Conservation (phyloP, 1,284 basidiomycete genomes). For the Boletellus sp. region DNA sequence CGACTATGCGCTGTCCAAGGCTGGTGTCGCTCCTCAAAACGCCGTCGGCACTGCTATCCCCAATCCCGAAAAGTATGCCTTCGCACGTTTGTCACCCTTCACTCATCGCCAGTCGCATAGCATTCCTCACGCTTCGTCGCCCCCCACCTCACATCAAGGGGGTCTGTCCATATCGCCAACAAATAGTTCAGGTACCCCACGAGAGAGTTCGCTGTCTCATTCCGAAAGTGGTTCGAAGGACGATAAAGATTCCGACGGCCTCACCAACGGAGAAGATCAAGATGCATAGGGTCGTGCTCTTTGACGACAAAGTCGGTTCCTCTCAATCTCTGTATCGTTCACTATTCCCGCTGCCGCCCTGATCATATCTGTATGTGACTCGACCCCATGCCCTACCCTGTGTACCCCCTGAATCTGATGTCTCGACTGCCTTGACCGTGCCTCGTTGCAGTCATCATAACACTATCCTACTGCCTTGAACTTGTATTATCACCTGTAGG, state of each 20-base stretch:
- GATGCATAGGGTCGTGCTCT: slow-evolving; percentile 38
- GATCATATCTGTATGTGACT: slow-evolving; percentile 22
- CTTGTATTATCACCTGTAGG: slow-evolving; percentile 34
- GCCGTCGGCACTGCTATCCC: slow-evolving; percentile 92
- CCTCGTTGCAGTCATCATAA: slow-evolving; percentile 12
- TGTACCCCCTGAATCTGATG: slow-evolving; percentile 13
- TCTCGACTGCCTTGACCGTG: slow-evolving; percentile 13
- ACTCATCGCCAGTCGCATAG: slow-evolving; percentile 33
- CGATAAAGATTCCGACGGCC: slow-evolving; percentile 13
- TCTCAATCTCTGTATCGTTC: slow-evolving; percentile 9
- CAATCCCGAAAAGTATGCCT: slow-evolving; percentile 85
- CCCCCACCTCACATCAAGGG: slow-evolving; percentile 47
- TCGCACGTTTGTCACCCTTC: background rate
- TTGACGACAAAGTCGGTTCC: background rate
- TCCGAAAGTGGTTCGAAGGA: slow-evolving; percentile 22
- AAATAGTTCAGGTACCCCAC: slow-evolving; percentile 57
- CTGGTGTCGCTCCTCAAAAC: slow-evolving; percentile 84
- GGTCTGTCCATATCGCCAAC: slow-evolving; percentile 69
- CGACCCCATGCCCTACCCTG: slow-evolving; percentile 15
- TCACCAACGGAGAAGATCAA: slow-evolving; percentile 33
- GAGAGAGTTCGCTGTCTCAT: slow-evolving; percentile 58
- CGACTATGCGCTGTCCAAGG: slow-evolving; percentile 94
- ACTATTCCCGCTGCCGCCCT: slow-evolving; percentile 19
- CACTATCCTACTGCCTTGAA: slow-evolving; percentile 23
- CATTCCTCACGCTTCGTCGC: slow-evolving; percentile 72